Conservation (phyloP, 768 basidiomycete species). For the Boletus subparvulus region DNA sequence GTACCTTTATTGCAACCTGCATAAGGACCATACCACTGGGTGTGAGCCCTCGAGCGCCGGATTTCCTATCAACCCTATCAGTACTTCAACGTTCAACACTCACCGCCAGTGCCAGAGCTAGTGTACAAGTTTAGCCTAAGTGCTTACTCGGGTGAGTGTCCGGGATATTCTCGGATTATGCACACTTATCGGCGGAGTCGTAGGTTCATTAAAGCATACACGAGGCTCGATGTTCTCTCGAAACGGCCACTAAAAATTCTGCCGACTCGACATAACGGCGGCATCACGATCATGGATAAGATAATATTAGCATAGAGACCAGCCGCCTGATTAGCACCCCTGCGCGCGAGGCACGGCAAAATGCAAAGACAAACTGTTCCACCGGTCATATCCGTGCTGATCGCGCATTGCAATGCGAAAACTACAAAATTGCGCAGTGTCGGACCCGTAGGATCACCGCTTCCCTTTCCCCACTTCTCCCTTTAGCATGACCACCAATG, state of each 20-base stretch:
- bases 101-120: too few species aligned
- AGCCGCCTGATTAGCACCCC: too few species aligned
- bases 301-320: too few species aligned
- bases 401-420: background rate
- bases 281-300: background rate
- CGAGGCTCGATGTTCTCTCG: background rate
- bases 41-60: too few species aligned
- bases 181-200: background rate
- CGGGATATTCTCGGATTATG: background rate
- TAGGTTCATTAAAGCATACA: background rate
- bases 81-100: too few species aligned
- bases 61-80: too few species aligned
- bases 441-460: background rate
- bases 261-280: background rate
- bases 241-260: background rate
- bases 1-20: too few species aligned
- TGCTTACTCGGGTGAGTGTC: background rate
- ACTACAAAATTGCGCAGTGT: conserved; percentile 12
- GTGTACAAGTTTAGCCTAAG: too few species aligned
- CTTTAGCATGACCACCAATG: conserved; percentile 12
- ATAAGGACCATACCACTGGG: too few species aligned
- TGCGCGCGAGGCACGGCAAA: too few species aligned
- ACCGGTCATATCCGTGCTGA: conserved; percentile 8
- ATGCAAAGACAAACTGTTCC: too few species aligned
- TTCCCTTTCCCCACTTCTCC: too few species aligned